A percentile compares a stretch with the other conserved stretches of the same genome.
These are phyloP conservation scores for Lentinula sp. DNA, from an alignment of 768 basidiomycete species.

Conservation along the genomic window DNA sequence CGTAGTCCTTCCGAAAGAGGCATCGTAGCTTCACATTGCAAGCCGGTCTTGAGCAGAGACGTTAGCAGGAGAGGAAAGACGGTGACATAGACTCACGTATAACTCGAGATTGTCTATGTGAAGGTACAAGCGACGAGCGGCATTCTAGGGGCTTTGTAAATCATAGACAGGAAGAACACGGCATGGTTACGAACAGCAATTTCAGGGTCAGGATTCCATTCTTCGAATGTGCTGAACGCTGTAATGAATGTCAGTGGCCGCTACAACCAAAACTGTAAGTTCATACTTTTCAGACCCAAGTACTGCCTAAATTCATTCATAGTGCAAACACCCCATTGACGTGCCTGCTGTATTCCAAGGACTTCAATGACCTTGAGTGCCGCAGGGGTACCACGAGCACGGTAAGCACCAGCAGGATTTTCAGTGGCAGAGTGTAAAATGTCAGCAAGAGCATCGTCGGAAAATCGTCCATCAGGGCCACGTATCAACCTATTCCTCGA, in stretches of 20 bases:
- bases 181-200: conserved; percentile 39
- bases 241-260: conserved; percentile 8
- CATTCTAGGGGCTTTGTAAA: conserved; percentile 29
- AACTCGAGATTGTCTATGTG: conserved; percentile 79
- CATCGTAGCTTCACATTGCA: conserved; percentile 73
- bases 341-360: conserved; percentile 59
- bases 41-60: conserved; percentile 29
- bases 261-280: neutral
- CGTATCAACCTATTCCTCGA: conserved; percentile 37
- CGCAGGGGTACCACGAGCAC: conserved; percentile 64
- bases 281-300: conserved; percentile 61
- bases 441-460: conserved; percentile 55
- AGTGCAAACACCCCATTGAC: conserved; percentile 72
- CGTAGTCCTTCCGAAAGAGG: conserved; percentile 61
- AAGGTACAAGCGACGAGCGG: conserved; percentile 61
- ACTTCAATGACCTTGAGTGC: conserved; percentile 64
- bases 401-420: conserved; percentile 53
- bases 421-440: conserved; percentile 61
- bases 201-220: conserved; percentile 63
- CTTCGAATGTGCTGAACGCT: conserved; percentile 61
- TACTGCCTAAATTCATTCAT: conserved; percentile 72
- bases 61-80: neutral
- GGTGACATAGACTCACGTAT: conserved; percentile 37
- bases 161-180: neutral
- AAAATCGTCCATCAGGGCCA: conserved; percentile 48